phyloP scores from a whole-genome alignment of 2,329 filamentous ascomycete genomes.

The Malbranchea zuffiana region DNA sequence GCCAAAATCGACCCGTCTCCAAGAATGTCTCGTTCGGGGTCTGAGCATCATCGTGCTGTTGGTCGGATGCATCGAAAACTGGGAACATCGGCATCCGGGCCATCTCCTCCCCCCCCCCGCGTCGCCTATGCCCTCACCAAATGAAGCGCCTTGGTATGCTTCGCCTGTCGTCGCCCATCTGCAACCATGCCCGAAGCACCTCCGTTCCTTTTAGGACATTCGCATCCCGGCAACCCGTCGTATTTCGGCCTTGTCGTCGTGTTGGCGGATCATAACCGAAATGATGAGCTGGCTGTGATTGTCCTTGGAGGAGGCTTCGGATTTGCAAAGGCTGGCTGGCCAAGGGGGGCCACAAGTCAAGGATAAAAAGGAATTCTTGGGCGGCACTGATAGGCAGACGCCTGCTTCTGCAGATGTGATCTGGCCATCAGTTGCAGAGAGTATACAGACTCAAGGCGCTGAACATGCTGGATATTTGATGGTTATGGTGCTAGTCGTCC shows the following conservation, averaged over 20 bases:
- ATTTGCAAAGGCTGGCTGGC: not conserved
- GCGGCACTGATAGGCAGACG: not conserved
- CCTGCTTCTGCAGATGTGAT: no score
- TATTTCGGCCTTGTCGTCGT: not conserved
- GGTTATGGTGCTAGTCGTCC: not conserved
- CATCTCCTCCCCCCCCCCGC: no score
- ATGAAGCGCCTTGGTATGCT: not conserved
- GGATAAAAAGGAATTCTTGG: not conserved
- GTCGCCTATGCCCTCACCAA: not conserved
- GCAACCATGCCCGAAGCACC: slow-evolving; percentile 1
- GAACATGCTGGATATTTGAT: not conserved
- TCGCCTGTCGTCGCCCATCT: slow-evolving; percentile 3
- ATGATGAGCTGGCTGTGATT: not conserved
- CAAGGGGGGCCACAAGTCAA: not conserved
- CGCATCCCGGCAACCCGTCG: slow-evolving; percentile 3
- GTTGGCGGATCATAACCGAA: no score
- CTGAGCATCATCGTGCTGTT: no score
- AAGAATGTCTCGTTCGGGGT: no score
- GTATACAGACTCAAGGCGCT: not conserved
- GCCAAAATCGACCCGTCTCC: no score
- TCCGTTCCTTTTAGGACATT: not conserved
- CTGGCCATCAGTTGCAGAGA: not conserved
- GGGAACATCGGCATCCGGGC: not conserved
- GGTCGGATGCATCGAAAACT: slow-evolving; percentile 3
- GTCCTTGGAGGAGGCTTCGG: no score